phyloP scores from a whole-genome alignment of 371 early-diverging fungal species.

The Mortierella sp. region DNA sequence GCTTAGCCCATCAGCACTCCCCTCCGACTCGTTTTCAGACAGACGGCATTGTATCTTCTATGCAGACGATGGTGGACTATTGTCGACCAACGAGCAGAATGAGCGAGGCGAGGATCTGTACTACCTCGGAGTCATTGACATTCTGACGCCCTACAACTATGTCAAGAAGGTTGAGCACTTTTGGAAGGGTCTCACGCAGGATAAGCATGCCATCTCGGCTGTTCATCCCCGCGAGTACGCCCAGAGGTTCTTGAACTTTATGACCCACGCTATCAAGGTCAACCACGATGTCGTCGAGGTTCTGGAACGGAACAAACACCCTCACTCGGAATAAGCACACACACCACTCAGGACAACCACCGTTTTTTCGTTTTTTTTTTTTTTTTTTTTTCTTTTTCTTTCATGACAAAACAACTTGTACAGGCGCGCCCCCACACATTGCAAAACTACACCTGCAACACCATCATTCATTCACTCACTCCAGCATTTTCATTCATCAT shows the following conservation, averaged over 20 bases:
- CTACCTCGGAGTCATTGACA: conserved; percentile 95
- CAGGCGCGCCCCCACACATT: conserved; percentile 6
- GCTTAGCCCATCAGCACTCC: conserved; percentile 63
- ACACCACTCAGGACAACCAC: no score
- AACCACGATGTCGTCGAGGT: conserved; percentile 37
- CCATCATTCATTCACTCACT: no score
- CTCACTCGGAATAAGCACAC: conserved; percentile 56
- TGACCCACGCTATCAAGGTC: conserved; percentile 58
- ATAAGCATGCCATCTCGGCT: conserved; percentile 84
- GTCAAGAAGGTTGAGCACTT: conserved; percentile 87
- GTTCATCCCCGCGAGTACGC: conserved; percentile 89
- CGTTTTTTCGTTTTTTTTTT: no score
- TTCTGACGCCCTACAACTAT: conserved; percentile 90
- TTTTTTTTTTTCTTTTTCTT: no score
- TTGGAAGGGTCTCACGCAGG: conserved; percentile 83
- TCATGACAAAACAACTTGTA: no score
- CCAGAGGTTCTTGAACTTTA: conserved; percentile 86
- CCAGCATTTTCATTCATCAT: conserved; percentile 1
- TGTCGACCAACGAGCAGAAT: conserved; percentile 78
- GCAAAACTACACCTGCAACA: conserved; percentile 18
- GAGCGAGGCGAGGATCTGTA: conserved; percentile 77
- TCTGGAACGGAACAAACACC: conserved; percentile 33
- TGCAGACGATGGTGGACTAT: conserved; percentile 90
- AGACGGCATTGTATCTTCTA: conserved; percentile 85
- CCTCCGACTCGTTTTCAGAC: conserved; percentile 58